phyloP scores from a whole-genome alignment of 352 stramenopile species.

The Phytophthora meadii region DNA sequence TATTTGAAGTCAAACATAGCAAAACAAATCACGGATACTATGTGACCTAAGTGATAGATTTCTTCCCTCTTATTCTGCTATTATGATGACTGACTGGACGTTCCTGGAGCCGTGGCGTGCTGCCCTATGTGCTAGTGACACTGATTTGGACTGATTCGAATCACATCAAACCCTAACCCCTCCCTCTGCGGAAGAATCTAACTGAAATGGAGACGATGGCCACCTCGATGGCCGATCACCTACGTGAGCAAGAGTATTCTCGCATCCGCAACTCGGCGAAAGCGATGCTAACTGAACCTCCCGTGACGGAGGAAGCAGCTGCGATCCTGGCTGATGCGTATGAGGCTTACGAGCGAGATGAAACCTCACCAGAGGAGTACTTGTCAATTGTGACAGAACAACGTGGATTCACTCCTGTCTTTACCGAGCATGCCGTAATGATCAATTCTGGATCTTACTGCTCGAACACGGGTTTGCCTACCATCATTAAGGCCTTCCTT shows the following conservation, averaged over 20 bases:
- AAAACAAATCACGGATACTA: no score
- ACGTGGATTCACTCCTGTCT: background rate
- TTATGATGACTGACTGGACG: no score
- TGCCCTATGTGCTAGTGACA: no score
- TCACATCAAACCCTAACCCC: no score
- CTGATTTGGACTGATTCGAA: no score
- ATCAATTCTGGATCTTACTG: conserved; percentile 1
- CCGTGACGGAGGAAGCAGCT: conserved; percentile 1
- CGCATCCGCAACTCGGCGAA: background rate
- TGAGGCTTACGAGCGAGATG: conserved; percentile 1
- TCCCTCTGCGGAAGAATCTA: no score
- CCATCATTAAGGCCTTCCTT: conserved; percentile 1
- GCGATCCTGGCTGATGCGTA: background rate
- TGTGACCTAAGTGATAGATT: no score
- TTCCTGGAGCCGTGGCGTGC: no score
- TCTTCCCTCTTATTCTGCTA: no score
- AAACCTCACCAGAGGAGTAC: background rate
- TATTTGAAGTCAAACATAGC: no score
- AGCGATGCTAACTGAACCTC: background rate
- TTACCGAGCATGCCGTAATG: background rate
- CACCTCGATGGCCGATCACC: conserved; percentile 5
- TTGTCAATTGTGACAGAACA: background rate
- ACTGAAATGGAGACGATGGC: no score
- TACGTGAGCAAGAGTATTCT: background rate
- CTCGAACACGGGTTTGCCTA: background rate